Evolutionary conservation across 495 filamentous ascomycete genomes (phyloP).

Genomic region (Apodospora peruviana): DNA sequence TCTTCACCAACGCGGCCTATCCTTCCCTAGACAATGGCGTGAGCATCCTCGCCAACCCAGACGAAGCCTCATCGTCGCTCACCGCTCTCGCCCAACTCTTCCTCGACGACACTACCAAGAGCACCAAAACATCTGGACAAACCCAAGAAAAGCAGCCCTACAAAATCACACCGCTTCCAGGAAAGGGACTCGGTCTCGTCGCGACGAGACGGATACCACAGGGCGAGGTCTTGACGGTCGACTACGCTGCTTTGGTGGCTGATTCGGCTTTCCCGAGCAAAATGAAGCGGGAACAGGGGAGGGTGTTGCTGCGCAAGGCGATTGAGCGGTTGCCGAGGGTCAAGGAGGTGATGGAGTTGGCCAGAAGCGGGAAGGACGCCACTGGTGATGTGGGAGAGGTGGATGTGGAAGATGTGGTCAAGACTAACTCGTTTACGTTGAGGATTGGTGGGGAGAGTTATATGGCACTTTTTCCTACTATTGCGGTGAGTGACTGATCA

Average conservation of each 20-base stretch:
- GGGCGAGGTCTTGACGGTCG: constrained; percentile 23
- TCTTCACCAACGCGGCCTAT: constrained; percentile 1
- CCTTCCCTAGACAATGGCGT: not conserved
- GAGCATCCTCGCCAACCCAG: not conserved
- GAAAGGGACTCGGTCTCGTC: constrained; percentile 25
- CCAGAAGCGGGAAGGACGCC: constrained; percentile 11
- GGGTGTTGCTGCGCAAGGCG: constrained; percentile 19
- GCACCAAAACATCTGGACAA: too few species aligned
- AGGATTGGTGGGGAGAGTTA: constrained; percentile 6
- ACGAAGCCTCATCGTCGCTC: not conserved
- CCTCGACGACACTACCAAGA: not conserved
- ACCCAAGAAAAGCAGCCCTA: constrained; percentile 2
- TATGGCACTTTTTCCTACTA: constrained; percentile 20
- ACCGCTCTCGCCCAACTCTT: not conserved
- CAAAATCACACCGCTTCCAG: constrained; percentile 19
- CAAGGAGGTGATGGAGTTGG: constrained; percentile 20
- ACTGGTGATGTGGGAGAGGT: constrained; percentile 15
- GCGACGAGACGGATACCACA: constrained; percentile 22
- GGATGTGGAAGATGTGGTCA: constrained; percentile 26
- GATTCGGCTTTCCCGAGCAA: constrained; percentile 20
- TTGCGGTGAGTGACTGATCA: constrained; percentile 14
- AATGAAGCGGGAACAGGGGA: constrained; percentile 15
- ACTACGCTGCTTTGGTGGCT: constrained; percentile 20
- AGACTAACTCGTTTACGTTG: constrained; percentile 28
- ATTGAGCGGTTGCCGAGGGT: constrained; percentile 20